These are phyloP conservation scores for Dendrothele bispora DNA, from an alignment of 768 basidiomycete species.

Conservation along the genomic window DNA sequence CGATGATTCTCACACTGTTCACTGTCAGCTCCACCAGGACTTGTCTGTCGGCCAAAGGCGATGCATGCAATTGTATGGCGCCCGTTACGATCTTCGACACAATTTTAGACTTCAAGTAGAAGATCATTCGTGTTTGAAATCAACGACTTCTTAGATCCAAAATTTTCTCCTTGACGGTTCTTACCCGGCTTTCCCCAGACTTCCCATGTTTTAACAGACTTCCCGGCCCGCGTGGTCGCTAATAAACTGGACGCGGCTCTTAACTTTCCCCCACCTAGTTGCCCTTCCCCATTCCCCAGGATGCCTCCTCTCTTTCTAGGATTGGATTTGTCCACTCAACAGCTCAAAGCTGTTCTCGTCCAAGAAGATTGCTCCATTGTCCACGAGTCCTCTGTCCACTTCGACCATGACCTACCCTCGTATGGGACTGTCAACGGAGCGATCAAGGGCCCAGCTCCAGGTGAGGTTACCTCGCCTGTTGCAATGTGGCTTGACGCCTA, in stretches of 20 bases:
- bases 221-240: no score
- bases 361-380: slow-evolving; percentile 53
- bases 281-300: background rate
- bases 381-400: slow-evolving; percentile 73
- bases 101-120: no score
- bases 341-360: slow-evolving; percentile 75
- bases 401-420: slow-evolving; percentile 75
- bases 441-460: slow-evolving; percentile 59
- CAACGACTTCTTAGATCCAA: slow-evolving; percentile 1
- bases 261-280: background rate
- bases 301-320: slow-evolving; percentile 51
- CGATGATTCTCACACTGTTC: no score
- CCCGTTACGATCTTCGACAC: no score
- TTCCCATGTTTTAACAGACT: no score
- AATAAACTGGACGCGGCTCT: no score
- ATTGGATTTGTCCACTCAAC: slow-evolving; percentile 85
- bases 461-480: slow-evolving; percentile 80
- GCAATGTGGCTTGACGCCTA: slow-evolving; percentile 85
- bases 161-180: no score
- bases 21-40: no score
- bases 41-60: no score
- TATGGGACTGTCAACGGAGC: slow-evolving; percentile 70
- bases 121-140: no score
- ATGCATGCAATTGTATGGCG: no score
- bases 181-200: background rate